A percentile compares a stretch with the other conserved stretches of the same genome.
Conservation (phyloP, 2,329 filamentous ascomycete genomes). For the Monosporascus ibericus region DNA sequence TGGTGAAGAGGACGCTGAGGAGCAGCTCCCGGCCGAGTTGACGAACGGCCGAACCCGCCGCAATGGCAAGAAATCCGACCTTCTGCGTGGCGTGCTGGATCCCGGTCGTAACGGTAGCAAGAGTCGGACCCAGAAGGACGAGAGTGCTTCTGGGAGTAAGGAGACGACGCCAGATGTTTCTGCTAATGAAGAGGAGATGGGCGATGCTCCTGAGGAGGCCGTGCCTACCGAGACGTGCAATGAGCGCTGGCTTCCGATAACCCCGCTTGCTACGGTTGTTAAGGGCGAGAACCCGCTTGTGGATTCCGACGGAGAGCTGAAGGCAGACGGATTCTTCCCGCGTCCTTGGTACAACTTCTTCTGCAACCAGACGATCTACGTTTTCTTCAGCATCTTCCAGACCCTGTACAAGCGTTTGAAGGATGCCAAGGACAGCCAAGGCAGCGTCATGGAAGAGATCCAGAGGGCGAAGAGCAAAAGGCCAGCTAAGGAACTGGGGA, state of each 20-base stretch:
- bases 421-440: constrained; percentile 75
- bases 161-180: constrained; percentile 85
- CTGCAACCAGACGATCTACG: constrained; percentile 84
- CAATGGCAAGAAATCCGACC: constrained; percentile 69
- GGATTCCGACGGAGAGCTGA: constrained; percentile 58
- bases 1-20: constrained; percentile 72
- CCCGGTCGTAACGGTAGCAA: constrained; percentile 65
- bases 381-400: constrained; percentile 91
- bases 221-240: constrained; percentile 56
- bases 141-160: constrained; percentile 72
- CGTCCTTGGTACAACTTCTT: constrained; percentile 85
- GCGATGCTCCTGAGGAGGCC: constrained; percentile 52
- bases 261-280: constrained; percentile 50
- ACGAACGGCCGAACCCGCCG: constrained; percentile 63
- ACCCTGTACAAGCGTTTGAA: constrained; percentile 80
- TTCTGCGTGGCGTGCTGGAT: constrained; percentile 83
- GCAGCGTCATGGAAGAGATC: constrained; percentile 67
- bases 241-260: constrained; percentile 58
- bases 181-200: constrained; percentile 69
- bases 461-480: constrained; percentile 67
- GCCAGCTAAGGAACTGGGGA: constrained; percentile 75
- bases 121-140: constrained; percentile 68
- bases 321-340: constrained; percentile 72
- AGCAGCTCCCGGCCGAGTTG: constrained; percentile 63
- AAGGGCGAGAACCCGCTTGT: constrained; percentile 48